Percentiles rank a stretch among this genome's conserved stretches.
phyloP scores from a whole-genome alignment of 331 rosid genomes.

The Acacia concinna region DNA sequence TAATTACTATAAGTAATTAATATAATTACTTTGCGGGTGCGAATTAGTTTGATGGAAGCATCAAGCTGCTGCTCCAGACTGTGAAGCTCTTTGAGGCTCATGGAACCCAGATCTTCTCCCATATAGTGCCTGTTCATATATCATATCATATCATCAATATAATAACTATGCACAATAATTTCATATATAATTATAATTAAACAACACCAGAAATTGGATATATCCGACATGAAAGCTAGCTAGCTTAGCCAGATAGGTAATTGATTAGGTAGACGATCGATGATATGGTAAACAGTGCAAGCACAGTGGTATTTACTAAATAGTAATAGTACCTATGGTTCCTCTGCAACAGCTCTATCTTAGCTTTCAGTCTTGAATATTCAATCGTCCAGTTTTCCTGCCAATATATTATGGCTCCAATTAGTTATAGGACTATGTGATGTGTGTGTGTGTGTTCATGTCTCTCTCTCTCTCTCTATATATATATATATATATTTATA shows the following conservation, averaged over 20 bases:
- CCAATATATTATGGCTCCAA: background rate
- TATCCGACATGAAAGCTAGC: background rate
- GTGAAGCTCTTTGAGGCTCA: slow-evolving; percentile 75
- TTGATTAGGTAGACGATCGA: too few species aligned
- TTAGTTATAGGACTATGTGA: background rate
- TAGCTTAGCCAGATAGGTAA: background rate
- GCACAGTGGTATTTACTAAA: background rate
- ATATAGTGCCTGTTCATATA: slow-evolving; percentile 59
- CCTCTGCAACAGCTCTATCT: slow-evolving; percentile 73
- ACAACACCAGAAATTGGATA: too few species aligned
- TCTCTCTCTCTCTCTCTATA: too few species aligned
- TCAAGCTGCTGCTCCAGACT: slow-evolving; percentile 84
- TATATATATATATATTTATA: too few species aligned
- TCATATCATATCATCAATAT: background rate
- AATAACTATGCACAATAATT: background rate
- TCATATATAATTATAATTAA: background rate
- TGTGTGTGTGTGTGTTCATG: too few species aligned
- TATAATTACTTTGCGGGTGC: slow-evolving; percentile 70
- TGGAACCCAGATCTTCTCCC: slow-evolving; percentile 80
- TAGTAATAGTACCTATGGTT: slow-evolving; percentile 56
- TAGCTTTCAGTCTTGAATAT: slow-evolving; percentile 65
- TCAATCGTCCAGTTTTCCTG: slow-evolving; percentile 82
- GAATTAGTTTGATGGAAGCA: slow-evolving; percentile 68
- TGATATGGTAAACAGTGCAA: background rate
- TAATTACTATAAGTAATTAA: too few species aligned